Evolutionary conservation across 2,329 filamentous ascomycete genomes (phyloP).

Genomic region (Chaetomium sp.): DNA sequence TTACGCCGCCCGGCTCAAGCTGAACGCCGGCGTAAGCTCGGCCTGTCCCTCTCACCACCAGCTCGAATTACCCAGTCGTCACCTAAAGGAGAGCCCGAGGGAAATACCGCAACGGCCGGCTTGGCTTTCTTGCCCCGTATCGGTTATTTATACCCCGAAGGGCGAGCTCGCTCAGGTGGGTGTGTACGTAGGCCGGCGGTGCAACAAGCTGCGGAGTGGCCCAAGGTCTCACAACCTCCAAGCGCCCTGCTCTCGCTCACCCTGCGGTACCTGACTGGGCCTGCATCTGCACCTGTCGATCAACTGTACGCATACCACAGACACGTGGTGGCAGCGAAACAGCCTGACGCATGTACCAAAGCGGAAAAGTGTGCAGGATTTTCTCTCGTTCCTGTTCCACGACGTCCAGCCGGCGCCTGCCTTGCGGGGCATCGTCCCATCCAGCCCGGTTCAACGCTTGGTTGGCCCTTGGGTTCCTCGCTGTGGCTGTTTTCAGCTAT

Average conservation of each 20-base stretch:
- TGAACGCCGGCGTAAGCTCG: too few relatives aligned
- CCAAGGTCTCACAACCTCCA: background rate
- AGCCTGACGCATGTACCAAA: too few relatives aligned
- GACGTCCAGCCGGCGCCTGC: background rate
- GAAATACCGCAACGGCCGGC: background rate
- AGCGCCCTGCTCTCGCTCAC: too few relatives aligned
- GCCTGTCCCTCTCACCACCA: too few relatives aligned
- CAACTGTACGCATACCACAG: background rate
- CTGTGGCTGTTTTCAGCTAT: too few relatives aligned
- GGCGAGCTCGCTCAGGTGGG: too few relatives aligned
- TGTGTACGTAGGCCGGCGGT: too few relatives aligned
- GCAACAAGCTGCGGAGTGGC: too few relatives aligned
- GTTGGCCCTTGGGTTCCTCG: too few relatives aligned
- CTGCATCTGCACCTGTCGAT: background rate
- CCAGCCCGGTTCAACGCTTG: background rate
- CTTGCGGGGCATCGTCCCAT: background rate
- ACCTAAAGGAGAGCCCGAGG: too few relatives aligned
- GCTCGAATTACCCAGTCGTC: background rate
- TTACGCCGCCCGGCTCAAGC: too few relatives aligned
- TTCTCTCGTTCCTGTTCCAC: background rate
- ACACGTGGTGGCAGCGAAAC: constrained; percentile 4
- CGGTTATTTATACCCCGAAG: background rate
- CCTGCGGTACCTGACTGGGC: background rate
- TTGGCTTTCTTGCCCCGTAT: background rate
- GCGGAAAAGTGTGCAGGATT: too few relatives aligned